Conservation (phyloP, 306 rosid genomes). For the Echinosophora koreensis region DNA sequence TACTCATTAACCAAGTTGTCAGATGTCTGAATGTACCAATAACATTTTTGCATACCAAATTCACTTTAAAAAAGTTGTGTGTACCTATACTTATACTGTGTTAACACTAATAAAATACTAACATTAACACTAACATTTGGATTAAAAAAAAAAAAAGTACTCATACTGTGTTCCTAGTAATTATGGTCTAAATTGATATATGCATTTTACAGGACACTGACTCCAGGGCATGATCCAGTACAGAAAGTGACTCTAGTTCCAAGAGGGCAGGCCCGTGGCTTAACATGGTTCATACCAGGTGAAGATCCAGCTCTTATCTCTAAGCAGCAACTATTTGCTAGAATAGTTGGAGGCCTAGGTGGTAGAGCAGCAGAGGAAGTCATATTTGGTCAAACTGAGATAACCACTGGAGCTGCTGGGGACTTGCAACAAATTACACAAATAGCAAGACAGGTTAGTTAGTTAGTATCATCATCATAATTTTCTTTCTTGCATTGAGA, state of each 20-base stretch:
- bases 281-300: constrained; percentile 80
- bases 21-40: too few species aligned
- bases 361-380: constrained; percentile 87
- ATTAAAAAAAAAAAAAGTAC: too few species aligned
- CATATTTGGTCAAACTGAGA: constrained; percentile 79
- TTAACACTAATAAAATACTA: too few species aligned
- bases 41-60: too few species aligned
- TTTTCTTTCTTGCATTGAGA: background rate
- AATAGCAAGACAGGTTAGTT: constrained; percentile 68
- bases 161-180: too few species aligned
- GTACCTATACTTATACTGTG: too few species aligned
- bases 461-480: background rate
- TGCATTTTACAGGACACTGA: constrained; percentile 59
- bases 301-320: constrained; percentile 75
- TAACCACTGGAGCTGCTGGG: constrained; percentile 82
- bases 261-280: constrained; percentile 76
- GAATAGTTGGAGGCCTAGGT: constrained; percentile 81
- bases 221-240: constrained; percentile 77
- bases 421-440: constrained; percentile 78
- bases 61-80: too few species aligned
- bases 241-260: constrained; percentile 80
- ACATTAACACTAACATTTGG: too few species aligned
- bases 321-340: constrained; percentile 73
- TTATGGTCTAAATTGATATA: constrained; percentile 10
- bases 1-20: too few species aligned